Base-by-base conservation (phyloP, 1,284 basidiomycete species). In the Apiotrichum gamsii region DNA sequence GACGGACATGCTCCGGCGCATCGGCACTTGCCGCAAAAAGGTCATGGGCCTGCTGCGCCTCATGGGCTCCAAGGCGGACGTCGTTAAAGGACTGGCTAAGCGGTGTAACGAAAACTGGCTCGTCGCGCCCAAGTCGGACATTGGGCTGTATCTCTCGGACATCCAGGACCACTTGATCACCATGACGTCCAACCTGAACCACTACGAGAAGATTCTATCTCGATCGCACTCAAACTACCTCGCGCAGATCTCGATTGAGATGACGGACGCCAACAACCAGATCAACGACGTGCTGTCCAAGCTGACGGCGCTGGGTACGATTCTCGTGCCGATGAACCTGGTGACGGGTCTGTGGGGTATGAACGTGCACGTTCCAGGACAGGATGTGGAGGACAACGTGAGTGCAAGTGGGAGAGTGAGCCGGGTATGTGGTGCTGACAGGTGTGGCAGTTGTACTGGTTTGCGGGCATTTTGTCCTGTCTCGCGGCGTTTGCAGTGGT, bases 1-100 rank as follows among this genome's bases (percentile, higher is more conserved):
- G 67, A 83, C 79, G 54, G 84, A 87, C 72, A 86, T 87, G 84
- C 74, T 87, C 55, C 67, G 84, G 51, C 70, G 93, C 54, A 99
- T 98, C 62, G 95, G 95, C 35, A 96, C 90, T 0, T 98, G 95
- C 70, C 81, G 95, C 42, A 98, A 98, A 77, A 99, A 99, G 74
- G 95, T 99, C 62, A 98, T 99, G 95, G 95, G 95, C 24, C 74
- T 99, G 31, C 73, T 99, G 42, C 67, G 79, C 6, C 75, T 98
- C 44, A 97, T 99, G 94, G 95, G 95, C 31, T 97, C 95, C 75
- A 99, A 99, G 77, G 95, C 95, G 38, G 95, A 99, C 67, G 95
- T 99, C 52, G 95, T 99, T 55, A 99, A 98, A 69, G 95, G 95
- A 15, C 76, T 99, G 30, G 93, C 94, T 25, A 99, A 99, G 75